Evolutionary conservation across 2,329 filamentous ascomycete genomes (phyloP), one percentile per base, ranked within the genome.

Genomic region (Metarhizium brunneum): DNA sequence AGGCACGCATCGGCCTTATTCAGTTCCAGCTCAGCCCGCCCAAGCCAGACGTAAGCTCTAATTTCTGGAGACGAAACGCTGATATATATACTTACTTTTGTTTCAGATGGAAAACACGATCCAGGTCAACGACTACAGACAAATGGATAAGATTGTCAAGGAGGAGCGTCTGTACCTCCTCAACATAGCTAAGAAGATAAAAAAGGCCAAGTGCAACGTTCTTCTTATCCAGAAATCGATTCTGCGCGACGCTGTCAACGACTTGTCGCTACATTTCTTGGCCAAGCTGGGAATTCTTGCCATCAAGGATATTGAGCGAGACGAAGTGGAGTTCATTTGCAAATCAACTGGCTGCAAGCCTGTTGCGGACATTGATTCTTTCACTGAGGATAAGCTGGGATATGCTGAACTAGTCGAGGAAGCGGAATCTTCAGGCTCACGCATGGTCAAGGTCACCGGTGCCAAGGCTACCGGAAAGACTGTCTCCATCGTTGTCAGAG

Each of bases 91-190:
- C 65, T 69, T 40, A 67, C 60, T 55, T 3, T 29, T 5, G 20
- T 38, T 16, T 57, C 64, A 90, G 85, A 99, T 99, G 94, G 94
- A 99, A 78, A 99, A 99, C 76, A 94, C 95, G 68, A 97, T 99
- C 61, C 87, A 95, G 36, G 94, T 99, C 68, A 99, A 99, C 74
- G 94, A 99, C 78, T 99, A 99, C 81, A 84, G 94, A 68, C 94
- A 99, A 73, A 99, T 99, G 94, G 94, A 99, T 80, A 99, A 97
- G 82, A 99, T 99, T 63, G 83, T 99, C 65, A 99, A 99, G 77
- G 94, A 99, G 76, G 94, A 99, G 79, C 90, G 94, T 63, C 89
- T 94, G 64, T 99, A 99, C 75, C 84, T 99, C 61, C 83, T 99
- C 57, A 97, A 97, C 79, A 89, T 99, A 84, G 92, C 95, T 69